Base-by-base conservation (phyloP, 2,329 filamentous ascomycete genomes). In the Fusarium tanahbumbuense region DNA sequence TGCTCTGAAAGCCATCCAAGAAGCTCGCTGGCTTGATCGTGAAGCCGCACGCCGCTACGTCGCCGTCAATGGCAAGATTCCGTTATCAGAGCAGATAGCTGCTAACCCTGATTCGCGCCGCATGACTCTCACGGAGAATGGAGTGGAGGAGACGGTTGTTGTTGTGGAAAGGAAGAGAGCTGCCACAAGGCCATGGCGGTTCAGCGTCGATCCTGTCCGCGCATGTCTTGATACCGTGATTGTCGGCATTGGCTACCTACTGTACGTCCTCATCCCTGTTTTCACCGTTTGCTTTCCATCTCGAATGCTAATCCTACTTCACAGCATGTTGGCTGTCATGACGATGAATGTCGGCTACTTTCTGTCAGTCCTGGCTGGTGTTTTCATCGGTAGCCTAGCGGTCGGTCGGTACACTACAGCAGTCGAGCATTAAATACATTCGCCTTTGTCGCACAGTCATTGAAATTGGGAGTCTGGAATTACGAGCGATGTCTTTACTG, bases 281-380 rank as follows among this genome's bases (percentile, higher is more conserved):
- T 20, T 13, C 4, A 7, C 3, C 16, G 16, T 8, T 44, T 23
- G 6, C 11, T 28, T 22, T 40, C 16, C 37, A 13, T 16, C 22
- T 30, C 65, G 22, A 53, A 60, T 48, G 56, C 52, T 44, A 62
- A 71, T 22, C 10, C 11, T 30, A 6, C 18, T n/a, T 13, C n/a
- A 8, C 55, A 97, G 94, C 64, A 97, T 97, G 94, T 83, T 97
- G 81, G 93, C 92, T 16, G 92, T 97, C 77, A 97, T 96, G 93
- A 94, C 92, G 2, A 89, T 93, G 83, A 96, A 96, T 74, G 87
- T 95, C 18, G 93, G 93, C 15, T 96, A 96, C 78, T 95, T 95
- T 78, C 80, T 93, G 57, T 94, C 92, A 0, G 86, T 94, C n/a
- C 85, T 96, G 9, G 90, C 85, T 2, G 93, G 93, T 37, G 87